Evolutionary conservation across 2,329 filamentous ascomycete genomes (phyloP).

Genomic region (Aspergillus terreus): DNA sequence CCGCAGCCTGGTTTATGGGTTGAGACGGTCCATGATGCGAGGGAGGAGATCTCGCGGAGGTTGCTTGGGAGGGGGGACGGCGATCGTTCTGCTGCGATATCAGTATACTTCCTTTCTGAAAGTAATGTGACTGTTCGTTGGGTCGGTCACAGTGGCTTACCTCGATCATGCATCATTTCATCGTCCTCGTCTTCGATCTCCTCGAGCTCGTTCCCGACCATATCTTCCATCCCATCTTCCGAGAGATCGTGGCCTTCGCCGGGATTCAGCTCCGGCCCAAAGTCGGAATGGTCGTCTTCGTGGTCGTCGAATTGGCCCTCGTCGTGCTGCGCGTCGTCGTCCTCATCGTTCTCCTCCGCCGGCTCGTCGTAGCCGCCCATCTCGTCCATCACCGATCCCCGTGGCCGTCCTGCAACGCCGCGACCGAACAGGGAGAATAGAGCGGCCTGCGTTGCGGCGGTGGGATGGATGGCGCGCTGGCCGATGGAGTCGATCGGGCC

Average conservation of each 20-base stretch:
- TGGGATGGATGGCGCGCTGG: constrained; percentile 13
- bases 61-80: constrained; percentile 37
- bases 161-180: constrained; percentile 34
- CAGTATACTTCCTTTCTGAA: too few species aligned
- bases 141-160: constrained; percentile 14
- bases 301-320: constrained; percentile 17
- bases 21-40: constrained; percentile 64
- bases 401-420: constrained; percentile 9
- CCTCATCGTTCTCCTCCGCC: constrained; percentile 12
- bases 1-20: constrained; percentile 61
- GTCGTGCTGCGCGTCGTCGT: constrained; percentile 13
- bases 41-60: constrained; percentile 61
- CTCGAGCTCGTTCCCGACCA: constrained; percentile 14
- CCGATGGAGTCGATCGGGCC: constrained; percentile 21
- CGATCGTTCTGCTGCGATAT: constrained; percentile 25
- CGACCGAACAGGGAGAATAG: constrained; percentile 19
- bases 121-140: background rate
- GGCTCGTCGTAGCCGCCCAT: background rate
- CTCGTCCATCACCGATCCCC: constrained; percentile 7
- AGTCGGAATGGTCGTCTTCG: constrained; percentile 7
- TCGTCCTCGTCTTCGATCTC: constrained; percentile 29
- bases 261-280: background rate
- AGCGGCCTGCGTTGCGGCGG: constrained; percentile 19
- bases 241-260: constrained; percentile 17
- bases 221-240: constrained; percentile 17